Evolutionary conservation across 2,329 filamentous ascomycete species (phyloP).

Genomic region (Hypoxylon sp.): DNA sequence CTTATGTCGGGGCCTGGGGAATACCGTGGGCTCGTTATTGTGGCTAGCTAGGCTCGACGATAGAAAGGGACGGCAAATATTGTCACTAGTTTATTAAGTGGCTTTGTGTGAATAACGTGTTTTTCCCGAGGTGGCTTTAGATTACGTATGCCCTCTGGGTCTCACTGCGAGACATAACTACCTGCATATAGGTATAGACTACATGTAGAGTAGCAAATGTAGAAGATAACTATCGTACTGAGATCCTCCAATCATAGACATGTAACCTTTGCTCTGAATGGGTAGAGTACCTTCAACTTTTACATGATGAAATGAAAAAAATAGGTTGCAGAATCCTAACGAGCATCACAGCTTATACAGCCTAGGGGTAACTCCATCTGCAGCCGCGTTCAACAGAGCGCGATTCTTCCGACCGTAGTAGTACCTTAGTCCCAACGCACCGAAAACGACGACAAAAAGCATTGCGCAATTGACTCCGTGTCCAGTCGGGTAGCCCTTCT

Average conservation of each 20-base stretch:
- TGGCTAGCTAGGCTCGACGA: slow-evolving; percentile 7
- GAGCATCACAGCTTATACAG: slow-evolving; percentile 58
- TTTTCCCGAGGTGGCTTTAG: slow-evolving; percentile 17
- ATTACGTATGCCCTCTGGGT: slow-evolving; percentile 23
- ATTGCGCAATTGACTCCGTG: slow-evolving; percentile 70
- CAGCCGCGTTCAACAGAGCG: slow-evolving; percentile 53
- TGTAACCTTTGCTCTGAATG: background rate
- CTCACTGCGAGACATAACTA: slow-evolving; percentile 5
- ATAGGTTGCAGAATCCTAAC: background rate
- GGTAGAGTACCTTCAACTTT: background rate
- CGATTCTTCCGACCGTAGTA: slow-evolving; percentile 69
- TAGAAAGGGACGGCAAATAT: slow-evolving; percentile 18
- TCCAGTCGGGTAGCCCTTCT: slow-evolving; percentile 76
- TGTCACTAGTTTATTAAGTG: slow-evolving; percentile 30
- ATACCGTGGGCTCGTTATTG: slow-evolving; percentile 8
- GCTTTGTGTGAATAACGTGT: slow-evolving; percentile 19
- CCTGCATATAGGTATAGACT: background rate
- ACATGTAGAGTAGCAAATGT: background rate
- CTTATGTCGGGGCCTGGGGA: slow-evolving; percentile 23
- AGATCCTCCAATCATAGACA: slow-evolving; percentile 4
- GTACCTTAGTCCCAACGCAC: slow-evolving; percentile 60
- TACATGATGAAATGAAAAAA: background rate
- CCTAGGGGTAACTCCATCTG: slow-evolving; percentile 55
- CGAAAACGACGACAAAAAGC: slow-evolving; percentile 51
- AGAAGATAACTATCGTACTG: background rate